Base-by-base conservation (phyloP, 2,329 filamentous ascomycete genomes). In the Penicillium hordei region DNA sequence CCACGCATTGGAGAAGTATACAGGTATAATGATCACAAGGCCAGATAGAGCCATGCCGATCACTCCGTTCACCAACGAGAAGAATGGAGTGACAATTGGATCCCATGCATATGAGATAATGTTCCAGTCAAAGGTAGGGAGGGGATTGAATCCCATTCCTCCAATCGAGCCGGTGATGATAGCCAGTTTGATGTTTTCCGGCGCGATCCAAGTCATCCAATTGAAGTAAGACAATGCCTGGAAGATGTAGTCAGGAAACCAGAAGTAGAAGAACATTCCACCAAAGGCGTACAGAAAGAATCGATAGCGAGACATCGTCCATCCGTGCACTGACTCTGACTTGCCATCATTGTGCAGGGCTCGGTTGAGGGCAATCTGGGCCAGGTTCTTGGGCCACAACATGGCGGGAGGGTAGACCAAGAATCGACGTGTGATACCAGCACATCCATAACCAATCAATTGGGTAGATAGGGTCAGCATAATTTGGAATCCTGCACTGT, bases 181-280 rank as follows among this genome's bases (percentile, higher is more conserved):
- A 39, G 70, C 70, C 19, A 80, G 62, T 44, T 73, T 70, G 7
- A 68, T 63, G 50, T 78, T 79, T 15, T 71, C 61, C 0, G 81
- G 81, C 0, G 77, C 71, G 51, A 84, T 83, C 82, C 82, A 85
- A 0, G 77, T 78, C 63, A 83, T 77, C 80, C 81, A 85, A 62
- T 75, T 79, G 66, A 85, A 84, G 57, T 72, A 69, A 2, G 72
- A 75, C 5, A 82, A 62, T 2, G 73, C 77, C n/a, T 70, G 68
- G 63, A 82, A 83, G 13, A 83, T 67, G 55, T 76, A 81, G 58
- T 79, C 76, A 0, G 81, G 82, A 42, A 84, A 72, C 79, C 79
- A 83, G 60, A 79, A 83, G 65, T 77, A 84, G 4, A 80, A 54
- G 50, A 83, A 83, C 76, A 83, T 83, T 58, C 69, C 74, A 1